Percentiles rank a stretch among this genome's conserved stretches.
Conservation (phyloP, 1,284 basidiomycete genomes). For the Phaffia rhodozyma region DNA sequence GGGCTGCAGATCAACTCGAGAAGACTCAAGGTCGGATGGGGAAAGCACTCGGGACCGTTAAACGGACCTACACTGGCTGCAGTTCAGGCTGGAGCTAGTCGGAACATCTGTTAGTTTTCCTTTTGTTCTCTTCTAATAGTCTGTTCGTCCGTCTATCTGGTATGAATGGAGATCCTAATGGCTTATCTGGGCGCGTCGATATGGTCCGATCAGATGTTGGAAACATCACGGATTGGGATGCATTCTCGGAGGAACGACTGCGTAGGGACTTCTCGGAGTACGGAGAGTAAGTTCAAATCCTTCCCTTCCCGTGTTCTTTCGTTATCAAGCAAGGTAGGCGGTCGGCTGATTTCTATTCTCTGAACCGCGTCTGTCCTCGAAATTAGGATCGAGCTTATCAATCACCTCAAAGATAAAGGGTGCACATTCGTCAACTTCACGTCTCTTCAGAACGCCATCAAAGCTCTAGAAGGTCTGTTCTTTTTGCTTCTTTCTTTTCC, state of each 20-base stretch:
- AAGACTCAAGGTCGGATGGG: constrained; percentile 88
- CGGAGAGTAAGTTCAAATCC: constrained; percentile 44
- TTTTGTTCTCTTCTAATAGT: not conserved
- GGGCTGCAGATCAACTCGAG: constrained; percentile 81
- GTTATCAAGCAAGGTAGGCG: not conserved
- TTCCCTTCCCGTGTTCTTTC: not conserved
- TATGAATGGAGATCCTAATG: not conserved
- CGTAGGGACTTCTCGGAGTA: constrained; percentile 81
- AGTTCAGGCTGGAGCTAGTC: constrained; percentile 77
- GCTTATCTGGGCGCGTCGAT: not conserved
- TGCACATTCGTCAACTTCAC: constrained; percentile 92
- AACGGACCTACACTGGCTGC: constrained; percentile 61
- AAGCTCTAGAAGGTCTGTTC: constrained; percentile 73
- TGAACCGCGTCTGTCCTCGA: not conserved
- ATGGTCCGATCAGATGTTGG: constrained; percentile 48
- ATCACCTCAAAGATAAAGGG: constrained; percentile 90
- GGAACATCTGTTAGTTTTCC: constrained; percentile 57
- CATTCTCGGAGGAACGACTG: constrained; percentile 70
- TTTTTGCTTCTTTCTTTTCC: constrained; percentile 8
- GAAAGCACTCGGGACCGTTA: constrained; percentile 75
- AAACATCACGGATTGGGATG: constrained; percentile 80
- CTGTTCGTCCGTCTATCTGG: not conserved
- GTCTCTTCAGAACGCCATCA: constrained; percentile 84
- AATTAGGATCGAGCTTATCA: constrained; percentile 74
- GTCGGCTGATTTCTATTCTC: not conserved